Evolutionary conservation across 2,329 filamentous ascomycete genomes (phyloP), one percentile per base, ranked within the genome.

Genomic region (Penicillium sp.): DNA sequence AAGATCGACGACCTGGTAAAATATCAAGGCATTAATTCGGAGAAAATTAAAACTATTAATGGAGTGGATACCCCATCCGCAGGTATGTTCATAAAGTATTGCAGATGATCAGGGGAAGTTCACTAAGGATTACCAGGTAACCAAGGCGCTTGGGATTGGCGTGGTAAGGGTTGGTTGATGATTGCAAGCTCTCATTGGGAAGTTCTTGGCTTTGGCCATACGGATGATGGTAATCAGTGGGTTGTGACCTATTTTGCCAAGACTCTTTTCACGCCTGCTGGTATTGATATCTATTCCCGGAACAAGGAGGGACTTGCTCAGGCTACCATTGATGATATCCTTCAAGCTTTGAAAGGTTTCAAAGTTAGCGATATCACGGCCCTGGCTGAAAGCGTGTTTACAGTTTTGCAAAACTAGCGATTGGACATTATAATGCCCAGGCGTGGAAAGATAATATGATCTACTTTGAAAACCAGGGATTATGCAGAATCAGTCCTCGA

Each of bases 211-310:
- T 65, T 62, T 48, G 64, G 63, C 4, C 45, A 57, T 31, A 51
- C 29, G 8, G 62, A 56, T 31, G 75, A 74, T 73, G 81, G 82
- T 64, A 61, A 62, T 16, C 64, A 76, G 33, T 96, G 90, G 90
- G 86, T 84, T 1, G 90, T 96, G 14, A 96, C 90, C 5, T 93
- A 88, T 81, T 96, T 96, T 73, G 87, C 88, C 61, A 87, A 90
- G 68, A 96, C 90, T 24, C 64, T 93, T 45, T 96, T 96, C 65
- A 95, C 91, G 7, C 88, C 89, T 61, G 90, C 91, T 55, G 91
- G 91, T 0, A 68, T 96, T 29, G 91, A 96, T 74, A 74, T 96
- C 10, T 95, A 93, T 73, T 86, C 85, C 46, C 81, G 89, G 64
- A 44, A 52, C 2, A 61, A 56, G 43, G 52, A 54, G 31, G 63